Evolutionary conservation across 2,329 filamentous ascomycete species (phyloP).

Genomic region (Fusarium xyrophilum): DNA sequence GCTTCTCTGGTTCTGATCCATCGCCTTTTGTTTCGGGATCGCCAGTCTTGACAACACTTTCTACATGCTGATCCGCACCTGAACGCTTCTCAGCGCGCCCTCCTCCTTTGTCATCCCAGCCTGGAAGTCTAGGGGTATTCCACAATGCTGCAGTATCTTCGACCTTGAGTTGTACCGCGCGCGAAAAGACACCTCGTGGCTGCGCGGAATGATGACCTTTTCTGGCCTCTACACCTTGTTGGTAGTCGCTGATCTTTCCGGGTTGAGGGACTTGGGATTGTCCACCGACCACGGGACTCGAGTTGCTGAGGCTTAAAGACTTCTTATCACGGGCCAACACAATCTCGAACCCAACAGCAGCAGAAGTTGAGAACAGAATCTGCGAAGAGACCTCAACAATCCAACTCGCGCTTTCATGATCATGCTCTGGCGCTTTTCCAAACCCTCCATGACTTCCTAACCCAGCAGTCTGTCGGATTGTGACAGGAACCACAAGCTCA

Average conservation of each 20-base stretch:
- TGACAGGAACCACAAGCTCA: slow-evolving; percentile 78
- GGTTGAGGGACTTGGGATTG: slow-evolving; percentile 63
- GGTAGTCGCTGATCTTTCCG: slow-evolving; percentile 78
- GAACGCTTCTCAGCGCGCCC: slow-evolving; percentile 35
- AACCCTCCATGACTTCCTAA: slow-evolving; percentile 55
- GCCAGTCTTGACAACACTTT: slow-evolving; percentile 46
- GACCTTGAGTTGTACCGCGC: slow-evolving; percentile 76
- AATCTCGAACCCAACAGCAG: slow-evolving; percentile 86
- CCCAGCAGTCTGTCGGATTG: slow-evolving; percentile 71
- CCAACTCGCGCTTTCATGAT: slow-evolving; percentile 74
- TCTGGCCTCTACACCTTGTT: slow-evolving; percentile 65
- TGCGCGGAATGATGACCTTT: slow-evolving; percentile 68
- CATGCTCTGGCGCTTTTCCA: slow-evolving; percentile 53
- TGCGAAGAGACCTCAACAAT: slow-evolving; percentile 91
- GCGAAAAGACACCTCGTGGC: slow-evolving; percentile 81
- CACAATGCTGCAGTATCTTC: slow-evolving; percentile 90
- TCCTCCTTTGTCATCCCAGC: slow-evolving; percentile 58
- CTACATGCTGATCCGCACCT: slow-evolving; percentile 44
- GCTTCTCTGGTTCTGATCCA: slow-evolving; percentile 35
- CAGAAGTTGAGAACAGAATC: slow-evolving; percentile 90
- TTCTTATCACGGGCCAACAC: slow-evolving; percentile 85
- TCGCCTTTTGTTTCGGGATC: slow-evolving; percentile 41
- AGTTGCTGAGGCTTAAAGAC: slow-evolving; percentile 71
- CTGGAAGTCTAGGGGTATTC: slow-evolving; percentile 87
- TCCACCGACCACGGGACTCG: slow-evolving; percentile 54